Conservation (phyloP, 441 rosid genomes). For the Croton laevigatus region DNA sequence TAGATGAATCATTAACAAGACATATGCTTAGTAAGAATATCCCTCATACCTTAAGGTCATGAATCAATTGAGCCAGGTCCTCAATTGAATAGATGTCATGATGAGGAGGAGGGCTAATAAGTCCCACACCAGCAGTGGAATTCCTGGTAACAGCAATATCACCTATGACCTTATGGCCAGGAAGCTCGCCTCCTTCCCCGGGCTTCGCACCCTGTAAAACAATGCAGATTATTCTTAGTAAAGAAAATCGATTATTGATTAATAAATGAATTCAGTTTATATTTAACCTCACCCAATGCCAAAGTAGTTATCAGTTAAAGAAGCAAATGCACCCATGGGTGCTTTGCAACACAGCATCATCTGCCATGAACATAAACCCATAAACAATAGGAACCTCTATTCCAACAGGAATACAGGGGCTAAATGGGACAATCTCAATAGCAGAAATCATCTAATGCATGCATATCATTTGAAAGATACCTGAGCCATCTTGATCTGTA, state of each 20-base stretch:
- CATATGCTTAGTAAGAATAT: background rate
- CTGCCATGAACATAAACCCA: constrained; percentile 59
- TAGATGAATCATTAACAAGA: background rate
- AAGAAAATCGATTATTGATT: constrained; percentile 15
- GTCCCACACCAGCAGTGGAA: constrained; percentile 99
- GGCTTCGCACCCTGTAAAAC: constrained; percentile 95
- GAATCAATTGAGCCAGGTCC: constrained; percentile 98
- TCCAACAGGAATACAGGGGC: constrained; percentile 50
- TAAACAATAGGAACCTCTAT: constrained; percentile 49
- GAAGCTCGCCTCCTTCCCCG: constrained; percentile 99
- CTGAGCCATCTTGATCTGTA: constrained; percentile 99
- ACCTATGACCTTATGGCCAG: constrained; percentile 99
- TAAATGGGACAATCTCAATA: constrained; percentile 25
- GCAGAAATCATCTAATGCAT: background rate
- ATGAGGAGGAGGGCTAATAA: constrained; percentile 99
- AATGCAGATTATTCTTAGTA: constrained; percentile 22
- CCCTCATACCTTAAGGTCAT: constrained; percentile 88
- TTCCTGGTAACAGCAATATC: constrained; percentile 98
- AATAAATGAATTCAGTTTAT: constrained; percentile 25
- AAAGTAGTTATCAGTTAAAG: constrained; percentile 42
- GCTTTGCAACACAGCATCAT: constrained; percentile 64
- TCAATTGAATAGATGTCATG: constrained; percentile 99
- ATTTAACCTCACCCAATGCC: constrained; percentile 50
- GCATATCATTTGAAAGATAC: constrained; percentile 35
- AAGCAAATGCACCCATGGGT: constrained; percentile 46